phyloP scores from a whole-genome alignment of 106 monocot species.

The Vanilla planifolia region DNA sequence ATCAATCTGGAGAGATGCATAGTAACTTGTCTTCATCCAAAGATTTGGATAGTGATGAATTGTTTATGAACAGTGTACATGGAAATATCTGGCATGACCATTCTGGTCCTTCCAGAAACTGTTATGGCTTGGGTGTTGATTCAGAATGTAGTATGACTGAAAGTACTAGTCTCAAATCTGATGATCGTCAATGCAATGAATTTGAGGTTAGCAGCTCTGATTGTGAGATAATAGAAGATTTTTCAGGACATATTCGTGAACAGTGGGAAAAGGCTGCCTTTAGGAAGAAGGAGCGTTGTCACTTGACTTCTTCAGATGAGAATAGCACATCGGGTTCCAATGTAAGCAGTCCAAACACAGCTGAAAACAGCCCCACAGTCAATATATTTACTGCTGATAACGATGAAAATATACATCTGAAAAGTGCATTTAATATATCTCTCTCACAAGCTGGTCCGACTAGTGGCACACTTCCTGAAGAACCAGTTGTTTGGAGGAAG shows the following conservation, averaged over 20 bases:
- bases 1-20: slow-evolving; percentile 7
- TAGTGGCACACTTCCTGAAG: slow-evolving; percentile 11
- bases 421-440: neutral
- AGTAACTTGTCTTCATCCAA: slow-evolving; percentile 7
- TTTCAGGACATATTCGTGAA: slow-evolving; percentile 58
- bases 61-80: slow-evolving; percentile 14
- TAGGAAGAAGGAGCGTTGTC: slow-evolving; percentile 25
- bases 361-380: slow-evolving; percentile 3
- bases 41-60: slow-evolving; percentile 19
- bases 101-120: slow-evolving; percentile 31
- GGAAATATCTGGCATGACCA: neutral
- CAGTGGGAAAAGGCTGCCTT: slow-evolving; percentile 83
- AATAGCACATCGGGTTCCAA: slow-evolving; percentile 23
- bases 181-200: slow-evolving; percentile 5
- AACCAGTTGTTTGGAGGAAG: slow-evolving; percentile 3
- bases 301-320: slow-evolving; percentile 15
- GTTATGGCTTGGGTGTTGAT: slow-evolving; percentile 32
- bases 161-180: slow-evolving; percentile 15
- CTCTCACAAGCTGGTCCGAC: slow-evolving; percentile 5
- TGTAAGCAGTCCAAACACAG: slow-evolving; percentile 8
- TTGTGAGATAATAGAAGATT: slow-evolving; percentile 81
- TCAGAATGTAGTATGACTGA: slow-evolving; percentile 19
- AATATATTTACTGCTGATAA: neutral
- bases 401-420: slow-evolving; percentile 4
- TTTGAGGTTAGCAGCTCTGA: slow-evolving; percentile 54